These are phyloP conservation scores for Delitschia confertaspora DNA, from an alignment of 495 filamentous ascomycete genomes.

Conservation along the genomic window DNA sequence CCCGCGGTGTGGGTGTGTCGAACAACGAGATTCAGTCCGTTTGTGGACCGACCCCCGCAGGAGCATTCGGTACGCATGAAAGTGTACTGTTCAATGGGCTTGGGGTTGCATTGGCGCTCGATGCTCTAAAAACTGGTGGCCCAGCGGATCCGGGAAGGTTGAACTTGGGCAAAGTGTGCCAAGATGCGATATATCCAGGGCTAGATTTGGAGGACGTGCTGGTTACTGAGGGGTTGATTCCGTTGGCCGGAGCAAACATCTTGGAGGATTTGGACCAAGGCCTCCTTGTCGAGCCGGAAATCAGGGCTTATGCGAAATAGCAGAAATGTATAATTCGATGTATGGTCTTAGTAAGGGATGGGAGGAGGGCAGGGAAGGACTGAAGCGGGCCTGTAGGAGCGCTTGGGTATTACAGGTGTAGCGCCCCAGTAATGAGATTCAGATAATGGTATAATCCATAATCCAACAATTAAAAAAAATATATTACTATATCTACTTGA, in stretches of 20 bases:
- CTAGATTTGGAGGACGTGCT: conserved; percentile 35
- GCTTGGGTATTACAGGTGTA: too few relatives aligned
- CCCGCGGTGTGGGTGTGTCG: conserved; percentile 36
- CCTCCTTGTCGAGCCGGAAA: conserved; percentile 19
- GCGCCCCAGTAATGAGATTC: too few relatives aligned
- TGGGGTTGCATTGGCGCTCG: conserved; percentile 37
- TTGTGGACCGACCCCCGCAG: conserved; percentile 34
- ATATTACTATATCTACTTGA: too few relatives aligned
- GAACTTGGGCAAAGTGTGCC: conserved; percentile 32
- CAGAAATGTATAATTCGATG: too few relatives aligned
- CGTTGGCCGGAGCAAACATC: conserved; percentile 10
- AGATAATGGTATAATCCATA: too few relatives aligned
- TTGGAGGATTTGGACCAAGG: conserved; percentile 20
- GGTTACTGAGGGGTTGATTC: conserved; percentile 31
- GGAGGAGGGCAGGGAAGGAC: too few relatives aligned
- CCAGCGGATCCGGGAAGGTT: conserved; percentile 33
- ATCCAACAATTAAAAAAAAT: too few relatives aligned
- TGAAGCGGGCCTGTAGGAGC: too few relatives aligned
- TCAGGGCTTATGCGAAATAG: conserved; percentile 18
- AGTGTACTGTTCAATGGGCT: conserved; percentile 40
- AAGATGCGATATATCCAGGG: conserved; percentile 28
- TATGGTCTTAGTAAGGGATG: too few relatives aligned
- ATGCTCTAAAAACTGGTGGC: conserved; percentile 39
- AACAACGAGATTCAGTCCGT: conserved; percentile 41
- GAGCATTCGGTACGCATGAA: conserved; percentile 40